phyloP scores from a whole-genome alignment of 345 rosid species.

The Brassica carinata region DNA sequence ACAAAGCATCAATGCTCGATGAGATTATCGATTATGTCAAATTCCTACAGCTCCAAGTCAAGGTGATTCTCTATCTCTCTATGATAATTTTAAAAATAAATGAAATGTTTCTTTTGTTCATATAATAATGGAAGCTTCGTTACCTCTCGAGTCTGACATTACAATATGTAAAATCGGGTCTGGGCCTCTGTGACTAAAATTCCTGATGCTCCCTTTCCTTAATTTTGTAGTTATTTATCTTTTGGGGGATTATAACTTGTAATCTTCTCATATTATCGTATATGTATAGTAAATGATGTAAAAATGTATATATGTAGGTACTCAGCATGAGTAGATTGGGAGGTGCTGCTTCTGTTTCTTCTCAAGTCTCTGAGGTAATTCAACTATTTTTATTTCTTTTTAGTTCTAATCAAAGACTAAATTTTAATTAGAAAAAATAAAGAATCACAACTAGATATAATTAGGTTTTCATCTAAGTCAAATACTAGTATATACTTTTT shows the following conservation, averaged over 20 bases:
- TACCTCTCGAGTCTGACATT: constrained; percentile 38
- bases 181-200: constrained; percentile 38
- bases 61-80: constrained; percentile 53
- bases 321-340: constrained; percentile 97
- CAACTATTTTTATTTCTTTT: not conserved
- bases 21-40: constrained; percentile 99
- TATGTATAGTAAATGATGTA: not conserved
- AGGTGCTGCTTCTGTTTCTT: constrained; percentile 87
- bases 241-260: not conserved
- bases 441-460: not conserved
- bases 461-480: not conserved
- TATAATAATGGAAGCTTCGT: constrained; percentile 35
- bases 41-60: constrained; percentile 99
- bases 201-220: constrained; percentile 31
- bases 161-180: constrained; percentile 21
- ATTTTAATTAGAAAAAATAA: not conserved
- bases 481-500: not conserved
- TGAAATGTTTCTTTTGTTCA: not conserved
- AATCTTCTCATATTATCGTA: not conserved
- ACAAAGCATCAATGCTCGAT: constrained; percentile 99
- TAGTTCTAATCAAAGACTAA: not conserved
- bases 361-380: constrained; percentile 80
- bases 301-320: constrained; percentile 51
- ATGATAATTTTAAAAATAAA: not conserved
- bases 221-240: constrained; percentile 10